Base-by-base conservation (phyloP, 345 rosid genomes). In the Rhodamnia rubescens region DNA sequence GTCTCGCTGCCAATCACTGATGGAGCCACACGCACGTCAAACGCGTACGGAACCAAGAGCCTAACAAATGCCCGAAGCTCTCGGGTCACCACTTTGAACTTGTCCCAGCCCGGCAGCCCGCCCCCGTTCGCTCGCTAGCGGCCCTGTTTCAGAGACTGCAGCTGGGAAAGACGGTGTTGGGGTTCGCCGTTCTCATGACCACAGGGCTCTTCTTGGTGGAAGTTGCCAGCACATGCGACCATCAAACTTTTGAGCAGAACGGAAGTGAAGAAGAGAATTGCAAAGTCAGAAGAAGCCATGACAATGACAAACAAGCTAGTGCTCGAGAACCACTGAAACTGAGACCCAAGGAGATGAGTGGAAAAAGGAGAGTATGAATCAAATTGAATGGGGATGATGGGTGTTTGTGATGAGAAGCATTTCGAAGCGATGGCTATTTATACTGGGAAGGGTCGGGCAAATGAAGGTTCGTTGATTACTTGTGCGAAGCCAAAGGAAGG, bases 191-290 rank as follows among this genome's bases (percentile, higher is more conserved):
- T n/a, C n/a, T n/a, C n/a, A n/a, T n/a, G n/a, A n/a, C n/a, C n/a
- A n/a, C n/a, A n/a, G n/a, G n/a, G n/a, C n/a, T n/a, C n/a, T n/a
- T 88, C 91, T 20, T 87, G 88, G 90, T 90, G 82, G 85, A 94
- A 91, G 83, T 86, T 90, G n/a, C 86, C 89, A 11, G 88, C 91
- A 21, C 69, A 61, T 5, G 80, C 85, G 50, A 69, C 80, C 80
- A 69, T 69, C 80, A 69, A 69, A 69, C 26, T 18, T 36, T 36
- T 69, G 80, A 69, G 2, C 47, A 69, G 80, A 36, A 69, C 0
- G 80, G 47, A 69, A 69, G 47, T 5, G 0, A 36, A 69, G 80
- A 69, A 69, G 80, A 69, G 80, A 36, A 69, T 20, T 36, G 80
- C 26, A 18, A 36, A 1, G 47, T 44, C 8, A 18, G 80, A 22